Evolutionary conservation across 331 rosid genomes (phyloP), one percentile per base, ranked within the genome.

Genomic region (Ulmus americana): DNA sequence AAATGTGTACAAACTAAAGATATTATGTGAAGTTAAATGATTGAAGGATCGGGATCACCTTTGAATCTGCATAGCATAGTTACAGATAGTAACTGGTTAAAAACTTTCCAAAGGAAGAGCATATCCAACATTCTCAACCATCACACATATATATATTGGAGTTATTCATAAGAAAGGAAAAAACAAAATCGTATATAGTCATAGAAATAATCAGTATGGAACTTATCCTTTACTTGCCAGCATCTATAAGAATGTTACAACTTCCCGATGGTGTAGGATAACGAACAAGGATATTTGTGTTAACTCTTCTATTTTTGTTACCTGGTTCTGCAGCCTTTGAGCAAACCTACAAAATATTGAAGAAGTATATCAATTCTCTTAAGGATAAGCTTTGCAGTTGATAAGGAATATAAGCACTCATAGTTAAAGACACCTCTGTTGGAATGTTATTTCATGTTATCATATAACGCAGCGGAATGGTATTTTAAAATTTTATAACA

Each of bases 231-330:
- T 82, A 92, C 98, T 89, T 89, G 76, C 98, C 98, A 79, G 83
- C 98, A 70, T 92, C 97, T 45, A 86, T 64, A 59, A 86, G 95
- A 72, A 89, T 80, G 80, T 85, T 89, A 20, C 64, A 60, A 28
- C 42, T 79, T 74, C 95, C 95, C 9, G 85, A 74, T 60, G 90
- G 28, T 40, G 67, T 54, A 5, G 83, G 63, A 65, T 77, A 79
- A 13, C 95, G 91, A 70, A 89, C 73, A 55, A 92, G 88, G 66
- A 89, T 74, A 79, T 97, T 83, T 43, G 98, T 92, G 85, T 92
- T 92, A 47, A 82, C 91, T 72, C 98, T 83, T 83, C 80, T 83
- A 59, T 89, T 92, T 80, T 62, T 89, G 73, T 89, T 84, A 20
- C 85, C 88, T 0, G 82, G 95, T 71, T 86, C 80, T 15, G 65